Evolutionary conservation across 1,284 basidiomycete genomes (phyloP).

Genomic region (Thecaphora thlaspeos): DNA sequence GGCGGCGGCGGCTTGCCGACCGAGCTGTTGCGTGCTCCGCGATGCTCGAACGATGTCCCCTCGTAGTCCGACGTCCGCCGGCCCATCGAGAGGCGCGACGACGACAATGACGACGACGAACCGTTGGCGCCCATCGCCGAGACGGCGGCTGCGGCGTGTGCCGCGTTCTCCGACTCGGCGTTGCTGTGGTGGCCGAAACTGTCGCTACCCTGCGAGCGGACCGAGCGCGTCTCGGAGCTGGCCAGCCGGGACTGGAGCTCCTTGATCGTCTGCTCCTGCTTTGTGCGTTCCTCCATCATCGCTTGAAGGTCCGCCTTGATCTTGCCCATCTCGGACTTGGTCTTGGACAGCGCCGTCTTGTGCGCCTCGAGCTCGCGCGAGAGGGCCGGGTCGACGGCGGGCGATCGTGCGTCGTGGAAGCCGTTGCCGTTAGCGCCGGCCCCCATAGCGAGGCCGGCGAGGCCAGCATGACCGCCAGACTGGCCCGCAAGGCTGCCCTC

Average conservation of each 20-base stretch:
- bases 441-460: constrained; percentile 1
- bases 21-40: constrained; percentile 11
- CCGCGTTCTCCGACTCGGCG: constrained; percentile 19
- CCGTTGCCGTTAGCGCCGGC: not conserved
- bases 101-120: too few species aligned
- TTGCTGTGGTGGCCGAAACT: constrained; percentile 25
- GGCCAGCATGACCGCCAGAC: too few species aligned
- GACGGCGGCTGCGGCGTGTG: constrained; percentile 6
- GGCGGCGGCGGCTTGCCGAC: constrained; percentile 76
- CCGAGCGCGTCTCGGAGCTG: constrained; percentile 40
- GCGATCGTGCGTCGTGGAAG: not conserved
- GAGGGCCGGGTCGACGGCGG: constrained; percentile 22
- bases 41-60: not conserved
- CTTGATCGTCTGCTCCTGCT: constrained; percentile 46
- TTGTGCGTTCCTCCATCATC: constrained; percentile 70
- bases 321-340: constrained; percentile 34
- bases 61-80: constrained; percentile 4
- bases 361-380: constrained; percentile 70
- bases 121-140: constrained; percentile 8
- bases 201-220: constrained; percentile 28
- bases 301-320: constrained; percentile 72
- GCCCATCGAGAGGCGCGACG: constrained; percentile 20
- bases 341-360: constrained; percentile 68
- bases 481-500: constrained; percentile 7
- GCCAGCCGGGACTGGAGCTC: constrained; percentile 37